A percentile compares a stretch with the other conserved stretches of the same genome.
Evolutionary conservation across 495 filamentous ascomycete species (phyloP).

Genomic region (Articulospora tetracladia): DNA sequence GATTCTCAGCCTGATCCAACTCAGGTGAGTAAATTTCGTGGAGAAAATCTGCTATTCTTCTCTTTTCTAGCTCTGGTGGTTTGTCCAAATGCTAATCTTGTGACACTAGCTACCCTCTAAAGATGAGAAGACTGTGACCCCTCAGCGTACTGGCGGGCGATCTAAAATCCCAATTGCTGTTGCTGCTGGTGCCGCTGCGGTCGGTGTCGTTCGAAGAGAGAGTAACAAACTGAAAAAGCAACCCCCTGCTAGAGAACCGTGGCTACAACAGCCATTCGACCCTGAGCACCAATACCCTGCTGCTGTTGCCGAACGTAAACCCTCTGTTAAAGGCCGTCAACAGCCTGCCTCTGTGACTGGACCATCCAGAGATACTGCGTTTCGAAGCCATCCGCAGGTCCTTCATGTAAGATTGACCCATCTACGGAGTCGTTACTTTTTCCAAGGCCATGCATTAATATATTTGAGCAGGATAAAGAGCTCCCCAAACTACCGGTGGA

Average conservation of each 20-base stretch:
- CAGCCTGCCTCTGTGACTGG: neutral
- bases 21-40: neutral
- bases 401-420: neutral
- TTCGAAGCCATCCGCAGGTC: constrained; percentile 16
- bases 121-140: neutral
- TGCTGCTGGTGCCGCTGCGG: constrained; percentile 7
- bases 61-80: neutral
- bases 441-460: no score
- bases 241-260: constrained; percentile 18
- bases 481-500: constrained; percentile 10
- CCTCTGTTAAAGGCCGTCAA: constrained; percentile 1
- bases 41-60: neutral
- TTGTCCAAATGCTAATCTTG: neutral
- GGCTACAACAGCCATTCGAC: constrained; percentile 8
- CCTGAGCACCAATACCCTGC: constrained; percentile 16
- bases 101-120: neutral
- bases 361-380: constrained; percentile 13
- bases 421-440: no score
- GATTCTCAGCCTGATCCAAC: neutral
- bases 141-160: constrained; percentile 11
- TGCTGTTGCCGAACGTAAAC: constrained; percentile 6
- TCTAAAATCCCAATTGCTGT: constrained; percentile 15
- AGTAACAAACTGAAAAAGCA: constrained; percentile 28
- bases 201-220: constrained; percentile 11
- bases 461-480: constrained; percentile 15